Evolutionary conservation across 1,284 basidiomycete genomes (phyloP), one percentile per base, ranked within the genome.

Genomic region (Flammula alnicola): DNA sequence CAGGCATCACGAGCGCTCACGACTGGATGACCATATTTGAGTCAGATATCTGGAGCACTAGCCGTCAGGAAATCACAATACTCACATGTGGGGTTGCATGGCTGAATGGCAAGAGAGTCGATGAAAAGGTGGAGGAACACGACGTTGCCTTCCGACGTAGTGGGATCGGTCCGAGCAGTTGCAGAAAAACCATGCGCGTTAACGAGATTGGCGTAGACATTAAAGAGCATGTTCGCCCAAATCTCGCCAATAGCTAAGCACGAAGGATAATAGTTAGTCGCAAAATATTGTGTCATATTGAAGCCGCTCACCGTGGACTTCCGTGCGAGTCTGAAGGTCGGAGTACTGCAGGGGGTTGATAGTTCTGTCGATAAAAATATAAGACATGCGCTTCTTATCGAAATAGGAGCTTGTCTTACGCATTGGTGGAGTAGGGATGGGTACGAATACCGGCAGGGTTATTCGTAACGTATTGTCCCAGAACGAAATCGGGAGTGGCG

Each of bases 141-240:
- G 19, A 75, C 60, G 60, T 81, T 80, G 16, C 79, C 79, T 44
- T 69, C 73, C 0, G 66, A 67, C 25, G 72, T 70, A 23, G 60
- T 62, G 3, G 77, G 68, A 51, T 79, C 66, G 4, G 75, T 78
- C 25, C 60, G 56, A 1, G 75, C 70, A 5, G 61, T 69, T 3
- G 67, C 44, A 2, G 75, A 74, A 63, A 67, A 80, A 10, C 78
- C 79, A 54, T 72, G 63, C 5, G 55, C 66, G 3, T 25, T 52
- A 16, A 81, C 75, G 29, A 81, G 75, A 6, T 66, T 66, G 11
- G 76, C 77, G 54, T 77, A 76, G 27, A 81, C 75, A 56, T 78
- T 78, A 69, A 78, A 77, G 5, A 80, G 69, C 14, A 73, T 71
- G 66, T 80, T 80, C 20, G 79, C 78, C 79, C 78, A 79, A 26